Conservation (phyloP, 768 basidiomycete genomes). For the Boletus subcaerulescens region DNA sequence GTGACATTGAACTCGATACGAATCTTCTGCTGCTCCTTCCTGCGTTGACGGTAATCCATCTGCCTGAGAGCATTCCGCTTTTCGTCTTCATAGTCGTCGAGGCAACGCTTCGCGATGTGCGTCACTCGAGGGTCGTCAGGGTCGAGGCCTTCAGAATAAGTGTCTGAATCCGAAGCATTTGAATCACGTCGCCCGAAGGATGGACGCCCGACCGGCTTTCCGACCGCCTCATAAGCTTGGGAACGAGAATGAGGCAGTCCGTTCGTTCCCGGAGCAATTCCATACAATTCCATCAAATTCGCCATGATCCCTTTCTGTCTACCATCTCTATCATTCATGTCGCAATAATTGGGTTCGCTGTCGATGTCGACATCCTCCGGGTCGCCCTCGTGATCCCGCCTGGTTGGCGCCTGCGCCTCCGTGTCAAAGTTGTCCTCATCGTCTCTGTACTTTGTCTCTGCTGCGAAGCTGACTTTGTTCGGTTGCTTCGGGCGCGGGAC, state of each 20-base stretch:
- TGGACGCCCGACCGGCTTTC: slow-evolving; percentile 9
- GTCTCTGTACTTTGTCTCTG: slow-evolving; percentile 17
- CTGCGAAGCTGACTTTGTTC: slow-evolving; percentile 42
- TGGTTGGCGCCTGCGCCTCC: slow-evolving; percentile 20
- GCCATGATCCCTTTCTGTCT: slow-evolving; percentile 26
- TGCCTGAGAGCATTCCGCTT: slow-evolving; percentile 57
- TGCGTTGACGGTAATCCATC: slow-evolving; percentile 66
- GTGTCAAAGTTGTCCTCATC: slow-evolving; percentile 18
- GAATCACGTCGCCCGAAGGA: slow-evolving; percentile 40
- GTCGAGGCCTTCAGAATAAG: slow-evolving; percentile 56
- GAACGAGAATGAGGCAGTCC: slow-evolving; percentile 28
- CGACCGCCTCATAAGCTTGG: slow-evolving; percentile 12
- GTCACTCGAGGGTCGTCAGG: slow-evolving; percentile 72
- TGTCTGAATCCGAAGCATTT: slow-evolving; percentile 37
- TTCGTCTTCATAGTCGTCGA: slow-evolving; percentile 59
- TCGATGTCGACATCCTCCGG: slow-evolving; percentile 20
- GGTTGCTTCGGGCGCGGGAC: slow-evolving; percentile 9
- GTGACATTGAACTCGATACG: slow-evolving; percentile 75
- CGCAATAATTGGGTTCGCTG: slow-evolving; percentile 11
- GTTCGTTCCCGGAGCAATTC: slow-evolving; percentile 17
- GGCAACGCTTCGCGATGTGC: slow-evolving; percentile 46
- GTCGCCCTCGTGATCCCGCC: slow-evolving; percentile 5
- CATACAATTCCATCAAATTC: slow-evolving; percentile 34
- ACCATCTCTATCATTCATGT: slow-evolving; percentile 24
- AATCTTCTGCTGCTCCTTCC: slow-evolving; percentile 61